Conservation (phyloP, 345 rosid genomes). For the Bretschneidera sinensis region DNA sequence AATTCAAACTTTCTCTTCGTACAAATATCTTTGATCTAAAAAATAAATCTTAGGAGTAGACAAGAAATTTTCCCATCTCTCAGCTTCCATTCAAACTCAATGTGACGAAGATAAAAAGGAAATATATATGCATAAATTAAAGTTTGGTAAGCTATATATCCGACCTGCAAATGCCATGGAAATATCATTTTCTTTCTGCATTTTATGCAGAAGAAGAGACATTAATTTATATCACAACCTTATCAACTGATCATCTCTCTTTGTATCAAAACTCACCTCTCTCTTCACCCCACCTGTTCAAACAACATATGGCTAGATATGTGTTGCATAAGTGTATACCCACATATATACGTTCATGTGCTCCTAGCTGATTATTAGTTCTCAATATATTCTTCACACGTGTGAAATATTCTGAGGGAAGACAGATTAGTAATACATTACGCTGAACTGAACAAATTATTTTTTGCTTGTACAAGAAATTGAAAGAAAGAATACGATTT, state of each 20-base stretch:
- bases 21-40: no score
- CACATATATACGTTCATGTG: conserved; percentile 28
- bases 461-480: no score
- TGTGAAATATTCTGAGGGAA: conserved; percentile 23
- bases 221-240: neutral
- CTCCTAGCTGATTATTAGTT: no score
- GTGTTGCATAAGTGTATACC: conserved; percentile 26
- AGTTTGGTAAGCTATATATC: neutral
- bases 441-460: no score
- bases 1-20: no score
- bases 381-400: conserved; percentile 41
- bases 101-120: neutral
- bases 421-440: neutral
- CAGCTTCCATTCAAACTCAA: neutral
- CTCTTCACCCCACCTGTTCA: conserved; percentile 22
- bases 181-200: neutral
- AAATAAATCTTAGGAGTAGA: no score
- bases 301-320: conserved; percentile 19
- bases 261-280: neutral
- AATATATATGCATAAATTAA: no score
- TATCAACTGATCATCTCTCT: neutral
- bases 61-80: neutral
- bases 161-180: neutral
- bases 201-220: neutral
- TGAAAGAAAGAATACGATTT: no score